A percentile compares a stretch with the other conserved stretches of the same genome.
Conservation (phyloP, 1,284 basidiomycete species). For the Coniferiporia sulphurascens region DNA sequence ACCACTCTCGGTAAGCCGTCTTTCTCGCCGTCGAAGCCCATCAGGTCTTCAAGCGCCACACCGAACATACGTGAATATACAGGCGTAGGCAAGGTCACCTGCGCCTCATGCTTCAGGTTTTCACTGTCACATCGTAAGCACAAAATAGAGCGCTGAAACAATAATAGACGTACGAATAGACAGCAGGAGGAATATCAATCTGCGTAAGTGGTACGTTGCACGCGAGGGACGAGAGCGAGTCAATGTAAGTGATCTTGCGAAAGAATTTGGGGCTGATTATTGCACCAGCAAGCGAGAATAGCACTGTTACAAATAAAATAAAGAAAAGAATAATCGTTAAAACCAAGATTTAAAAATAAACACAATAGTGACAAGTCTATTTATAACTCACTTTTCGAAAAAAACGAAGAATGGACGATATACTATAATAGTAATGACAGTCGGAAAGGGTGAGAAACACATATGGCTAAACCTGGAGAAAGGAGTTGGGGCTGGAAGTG, state of each 20-base stretch:
- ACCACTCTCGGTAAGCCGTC: conserved; percentile 74
- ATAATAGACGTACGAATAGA: conserved; percentile 54
- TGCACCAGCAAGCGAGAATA: conserved; percentile 80
- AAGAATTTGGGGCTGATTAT: conserved; percentile 88
- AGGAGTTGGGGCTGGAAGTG: not conserved
- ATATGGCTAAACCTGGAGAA: not conserved
- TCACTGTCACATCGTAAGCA: conserved; percentile 35
- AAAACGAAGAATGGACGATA: conserved; percentile 83
- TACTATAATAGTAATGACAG: conserved; percentile 39
- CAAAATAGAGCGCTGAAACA: conserved; percentile 4
- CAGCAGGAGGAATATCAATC: conserved; percentile 78
- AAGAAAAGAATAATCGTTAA: no score
- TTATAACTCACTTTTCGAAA: conserved; percentile 65
- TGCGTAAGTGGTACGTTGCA: conserved; percentile 73
- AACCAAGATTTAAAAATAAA: not conserved
- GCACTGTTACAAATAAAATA: no score
- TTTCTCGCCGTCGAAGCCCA: conserved; percentile 79
- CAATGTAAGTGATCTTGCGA: conserved; percentile 71
- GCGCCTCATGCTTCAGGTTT: conserved; percentile 65
- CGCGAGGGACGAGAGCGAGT: conserved; percentile 72
- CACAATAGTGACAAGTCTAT: not conserved
- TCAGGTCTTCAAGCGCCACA: conserved; percentile 71
- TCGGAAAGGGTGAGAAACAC: no score
- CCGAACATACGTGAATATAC: conserved; percentile 66
- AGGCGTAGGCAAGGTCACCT: conserved; percentile 58